phyloP scores from a whole-genome alignment of 192 early-diverging fungal species.

The Coemansia sp. region DNA sequence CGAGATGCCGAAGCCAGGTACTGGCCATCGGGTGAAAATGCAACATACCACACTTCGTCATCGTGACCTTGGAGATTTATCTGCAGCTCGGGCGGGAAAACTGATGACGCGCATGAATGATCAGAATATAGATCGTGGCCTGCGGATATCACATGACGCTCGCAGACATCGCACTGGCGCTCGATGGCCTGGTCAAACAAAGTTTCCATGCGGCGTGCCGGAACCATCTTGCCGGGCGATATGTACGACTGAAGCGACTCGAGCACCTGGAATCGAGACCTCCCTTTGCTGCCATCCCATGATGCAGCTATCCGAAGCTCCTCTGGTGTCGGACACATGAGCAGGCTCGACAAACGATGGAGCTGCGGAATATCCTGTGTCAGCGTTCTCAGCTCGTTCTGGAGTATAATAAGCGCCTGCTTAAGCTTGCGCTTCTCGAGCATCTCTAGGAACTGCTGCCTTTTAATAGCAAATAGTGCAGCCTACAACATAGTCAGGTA shows the following conservation, averaged over 20 bases:
- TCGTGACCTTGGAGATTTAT: constrained; percentile 68
- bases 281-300: constrained; percentile 79
- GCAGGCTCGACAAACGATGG: constrained; percentile 63
- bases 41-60: constrained; percentile 96
- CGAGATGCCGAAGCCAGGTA: constrained; percentile 89
- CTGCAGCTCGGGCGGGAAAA: constrained; percentile 44
- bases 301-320: constrained; percentile 64
- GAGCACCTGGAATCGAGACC: constrained; percentile 28
- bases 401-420: constrained; percentile 72
- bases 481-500: constrained; percentile 33
- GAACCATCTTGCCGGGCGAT: constrained; percentile 82
- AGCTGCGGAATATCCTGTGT: constrained; percentile 65
- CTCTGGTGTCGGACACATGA: constrained; percentile 46
- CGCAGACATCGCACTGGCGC: constrained; percentile 71
- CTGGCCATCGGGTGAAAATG: constrained; percentile 85
- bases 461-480: constrained; percentile 68
- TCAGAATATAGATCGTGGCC: constrained; percentile 39
- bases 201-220: constrained; percentile 76
- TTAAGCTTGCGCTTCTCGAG: constrained; percentile 68
- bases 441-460: constrained; percentile 91
- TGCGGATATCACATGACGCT: constrained; percentile 64
- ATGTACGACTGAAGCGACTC: constrained; percentile 62
- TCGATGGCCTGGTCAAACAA: constrained; percentile 78
- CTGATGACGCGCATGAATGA: constrained; percentile 33
- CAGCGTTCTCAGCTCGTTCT: constrained; percentile 76